Evolutionary conservation across 2,329 filamentous ascomycete species (phyloP), one percentile per base, ranked within the genome.

Genomic region (Talaromyces amestolkiae): DNA sequence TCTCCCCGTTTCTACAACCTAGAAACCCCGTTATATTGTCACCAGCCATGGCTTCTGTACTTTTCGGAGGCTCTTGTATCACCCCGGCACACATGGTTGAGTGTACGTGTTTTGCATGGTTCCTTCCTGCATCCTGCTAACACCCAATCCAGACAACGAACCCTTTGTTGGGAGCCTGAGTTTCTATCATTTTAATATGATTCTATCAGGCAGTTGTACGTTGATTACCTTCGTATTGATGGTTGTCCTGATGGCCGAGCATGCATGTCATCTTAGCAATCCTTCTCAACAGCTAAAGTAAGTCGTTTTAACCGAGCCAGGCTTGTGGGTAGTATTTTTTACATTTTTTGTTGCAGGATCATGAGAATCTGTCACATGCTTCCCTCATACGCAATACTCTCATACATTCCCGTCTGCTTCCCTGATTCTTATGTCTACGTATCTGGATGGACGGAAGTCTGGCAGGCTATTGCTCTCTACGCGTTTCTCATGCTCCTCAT

Each of bases 361-460:
- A 61, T 61, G 58, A 9, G 43, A 61, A 61, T 61, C 13, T 19
- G 27, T 43, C 27, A 61, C 19, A 61, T 61, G 58, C 58, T 61
- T 33, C 58, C 58, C 15, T 24, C 43, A 24, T 61, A 61, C 22
- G n/a, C 58, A 2, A 9, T 24, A 15, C 27, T 61, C 24, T 49
- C 58, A 33, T 61, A 33, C 27, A 15, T 49, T 31, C 6, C 24
- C 27, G 35, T 61, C 37, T 22, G 27, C 41, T 39, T 17, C 8
- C 58, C 58, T 5, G 22, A 33, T 13, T 10, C 15, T 24, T 61
- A 37, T 17, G 27, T 61, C 27, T 61, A 61, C 24, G 7, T 61
- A 9, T 13, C 19, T 22, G 58, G 41, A 37, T 61, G 58, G 58
- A 35, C 31, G 17, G 58, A 61, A 15, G 24, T 49, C 17, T 61